Evolutionary conservation across 2,329 filamentous ascomycete species (phyloP), one percentile per base, ranked within the genome.

Genomic region (Fusarium stilboides): DNA sequence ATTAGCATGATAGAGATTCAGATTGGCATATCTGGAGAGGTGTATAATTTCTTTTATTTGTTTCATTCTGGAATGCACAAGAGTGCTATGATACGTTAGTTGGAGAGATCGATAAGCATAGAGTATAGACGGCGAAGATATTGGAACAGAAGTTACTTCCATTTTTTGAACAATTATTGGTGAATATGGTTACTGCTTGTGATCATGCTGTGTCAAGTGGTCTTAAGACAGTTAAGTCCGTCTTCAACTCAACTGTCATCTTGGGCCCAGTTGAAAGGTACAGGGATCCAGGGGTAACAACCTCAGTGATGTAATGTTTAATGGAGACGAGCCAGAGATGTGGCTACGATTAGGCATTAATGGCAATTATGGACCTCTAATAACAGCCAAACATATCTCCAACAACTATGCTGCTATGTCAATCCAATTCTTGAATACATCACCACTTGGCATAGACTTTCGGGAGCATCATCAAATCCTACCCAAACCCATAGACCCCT

Each of bases 11-110:
- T 66, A 69, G 53, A 71, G 36, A 52, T 49, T 24, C 50, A 54
- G 67, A 61, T 59, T 52, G 45, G 64, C 34, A 44, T 34, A 43
- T 68, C 59, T 71, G 68, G 55, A 57, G 51, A 43, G 50, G 53
- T 60, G 62, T 20, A 53, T 44, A 47, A 51, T 64, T 43, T 57
- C 39, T 13, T 42, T 62, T 40, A 15, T 54, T 62, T 36, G 37
- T 19, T n/a, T 50, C 28, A 50, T 46, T 22, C 19, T 13, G 7
- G 40, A n/a, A 33, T 22, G 51, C 57, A 56, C 33, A 63, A 31
- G 42, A 57, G 49, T 65, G 63, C 44, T 44, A 20, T 50, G 49
- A 36, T 42, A 33, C 22, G 22, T 31, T 39, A 22, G 62, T 33
- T 22, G n/a, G 40, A 50, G 24, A 39, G 28, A 51, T 34, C 26